phyloP scores from a whole-genome alignment of 2,329 filamentous ascomycete species.

The Botrytis porri region DNA sequence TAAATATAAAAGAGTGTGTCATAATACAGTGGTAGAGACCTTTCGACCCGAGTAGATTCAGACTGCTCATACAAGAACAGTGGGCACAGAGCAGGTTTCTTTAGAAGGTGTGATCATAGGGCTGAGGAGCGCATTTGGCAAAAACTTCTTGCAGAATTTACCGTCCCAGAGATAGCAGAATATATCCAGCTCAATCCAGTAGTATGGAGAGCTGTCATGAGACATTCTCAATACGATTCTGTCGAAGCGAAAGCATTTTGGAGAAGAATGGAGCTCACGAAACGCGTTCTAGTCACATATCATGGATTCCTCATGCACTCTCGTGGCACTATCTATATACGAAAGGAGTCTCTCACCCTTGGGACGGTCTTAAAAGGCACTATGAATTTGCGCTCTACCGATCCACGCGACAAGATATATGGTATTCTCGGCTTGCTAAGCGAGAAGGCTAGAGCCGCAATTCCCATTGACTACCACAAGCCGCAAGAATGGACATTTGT shows the following conservation, averaged over 20 bases:
- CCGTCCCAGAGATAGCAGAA: not conserved
- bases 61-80: not conserved
- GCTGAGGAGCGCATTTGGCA: not conserved
- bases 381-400: conserved; percentile 20
- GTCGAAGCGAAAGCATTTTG: conserved; percentile 13
- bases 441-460: conserved; percentile 8
- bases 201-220: conserved; percentile 15
- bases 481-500: conserved; percentile 19
- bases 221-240: conserved; percentile 12
- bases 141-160: not conserved
- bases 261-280: conserved; percentile 19
- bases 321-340: conserved; percentile 12
- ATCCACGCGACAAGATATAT: conserved; percentile 22
- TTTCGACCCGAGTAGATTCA: conserved; percentile 12
- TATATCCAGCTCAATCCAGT: conserved; percentile 1
- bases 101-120: not conserved
- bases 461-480: conserved; percentile 17
- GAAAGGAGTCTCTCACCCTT: not conserved
- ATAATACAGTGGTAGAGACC: not conserved
- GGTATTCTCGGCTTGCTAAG: conserved; percentile 19
- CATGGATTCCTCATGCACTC: conserved; percentile 19
- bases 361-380: conserved; percentile 12
- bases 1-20: conserved; percentile 4
- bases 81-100: not conserved
- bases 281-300: conserved; percentile 13